These are phyloP conservation scores for Arthrobotrys sinensis DNA, from an alignment of 2,329 filamentous ascomycete genomes.

Conservation along the genomic window DNA sequence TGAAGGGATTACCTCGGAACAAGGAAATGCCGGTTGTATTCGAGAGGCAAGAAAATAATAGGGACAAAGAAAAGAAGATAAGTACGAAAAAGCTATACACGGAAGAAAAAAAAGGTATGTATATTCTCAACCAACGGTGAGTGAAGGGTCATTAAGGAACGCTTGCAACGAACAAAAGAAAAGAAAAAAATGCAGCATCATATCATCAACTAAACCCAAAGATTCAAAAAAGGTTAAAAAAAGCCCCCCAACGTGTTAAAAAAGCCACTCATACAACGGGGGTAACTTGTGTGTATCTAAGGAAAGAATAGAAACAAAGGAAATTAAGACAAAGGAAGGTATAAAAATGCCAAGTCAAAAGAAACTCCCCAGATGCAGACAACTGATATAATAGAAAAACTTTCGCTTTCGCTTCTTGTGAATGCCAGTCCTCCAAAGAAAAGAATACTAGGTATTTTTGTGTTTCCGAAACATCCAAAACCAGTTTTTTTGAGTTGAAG, in stretches of 20 bases:
- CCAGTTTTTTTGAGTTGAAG: slow-evolving; percentile 17
- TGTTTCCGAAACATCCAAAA: slow-evolving; percentile 34
- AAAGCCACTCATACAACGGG: slow-evolving; percentile 23
- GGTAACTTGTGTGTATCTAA: slow-evolving; percentile 35
- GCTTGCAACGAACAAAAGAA: slow-evolving; percentile 13
- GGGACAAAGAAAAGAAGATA: slow-evolving; percentile 15
- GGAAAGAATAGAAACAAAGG: slow-evolving; percentile 15
- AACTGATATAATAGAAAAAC: slow-evolving; percentile 19
- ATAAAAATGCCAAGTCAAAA: slow-evolving; percentile 30
- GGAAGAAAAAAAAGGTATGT: slow-evolving; percentile 22
- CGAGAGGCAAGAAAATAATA: slow-evolving; percentile 12
- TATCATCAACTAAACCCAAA: slow-evolving; percentile 43
- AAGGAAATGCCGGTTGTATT: slow-evolving; percentile 23
- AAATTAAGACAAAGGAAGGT: slow-evolving; percentile 28
- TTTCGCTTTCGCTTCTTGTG: slow-evolving; percentile 30
- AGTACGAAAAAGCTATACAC: slow-evolving; percentile 34
- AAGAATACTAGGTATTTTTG: slow-evolving; percentile 22
- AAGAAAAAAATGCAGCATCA: slow-evolving; percentile 22
- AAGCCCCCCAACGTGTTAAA: slow-evolving; percentile 22
- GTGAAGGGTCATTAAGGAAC: slow-evolving; percentile 32
- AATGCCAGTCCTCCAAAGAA: slow-evolving; percentile 39
- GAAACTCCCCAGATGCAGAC: slow-evolving; percentile 49
- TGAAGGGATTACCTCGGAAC: slow-evolving; percentile 34
- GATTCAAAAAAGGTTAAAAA: slow-evolving; percentile 23
- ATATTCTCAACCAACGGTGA: slow-evolving; percentile 40